Base-by-base conservation (phyloP, 139 green algal species). In the Chlorokybus atmophyticus region DNA sequence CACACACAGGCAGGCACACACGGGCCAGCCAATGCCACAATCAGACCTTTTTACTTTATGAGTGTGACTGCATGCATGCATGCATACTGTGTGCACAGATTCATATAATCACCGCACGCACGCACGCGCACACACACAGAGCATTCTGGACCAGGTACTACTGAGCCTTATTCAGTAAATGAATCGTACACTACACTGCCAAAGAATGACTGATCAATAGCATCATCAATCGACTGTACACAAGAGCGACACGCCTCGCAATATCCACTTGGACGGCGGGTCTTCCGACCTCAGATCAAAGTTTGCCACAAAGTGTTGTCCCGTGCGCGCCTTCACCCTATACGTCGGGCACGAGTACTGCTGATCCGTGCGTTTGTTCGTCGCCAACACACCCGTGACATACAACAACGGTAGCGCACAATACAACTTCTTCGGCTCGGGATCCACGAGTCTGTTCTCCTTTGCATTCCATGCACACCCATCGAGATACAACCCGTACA, bases 401-500 rank as follows among this genome's bases (percentile, higher is more conserved):
- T 82, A 83, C 25, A 94, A 57, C 32, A 94, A 81, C 4, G 86
- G 88, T 67, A 96, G 70, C 32, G 76, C 73, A 62, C 80, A 64
- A 68, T 81, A 89, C 50, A 94, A 74, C 81, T 90, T 90, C 79
- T 94, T 94, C 35, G 83, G 85, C 76, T 93, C 87, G 0, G 69
- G 59, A 52, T 95, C 87, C 55, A 90, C 79, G 54, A 95, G 72
- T 55, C 65, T 67, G 66, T 85, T 86, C 65, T 91, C 84, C 28
- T 80, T 81, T 0, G 47, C 64, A 58, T 69, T 82, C 88, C 88
- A 96, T n/a, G 81, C 66, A 60, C 78, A 87, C n/a, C 88, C 88
- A 42, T 96, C 88, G 50, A 96, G 65, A 72, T 79, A 93, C 28
- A 95, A 77, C 25, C 88, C 88, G 50, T 93, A 87, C 24, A 95